Evolutionary conservation across 2,329 filamentous ascomycete genomes (phyloP).

Genomic region (Aspergillus eucalypticola): DNA sequence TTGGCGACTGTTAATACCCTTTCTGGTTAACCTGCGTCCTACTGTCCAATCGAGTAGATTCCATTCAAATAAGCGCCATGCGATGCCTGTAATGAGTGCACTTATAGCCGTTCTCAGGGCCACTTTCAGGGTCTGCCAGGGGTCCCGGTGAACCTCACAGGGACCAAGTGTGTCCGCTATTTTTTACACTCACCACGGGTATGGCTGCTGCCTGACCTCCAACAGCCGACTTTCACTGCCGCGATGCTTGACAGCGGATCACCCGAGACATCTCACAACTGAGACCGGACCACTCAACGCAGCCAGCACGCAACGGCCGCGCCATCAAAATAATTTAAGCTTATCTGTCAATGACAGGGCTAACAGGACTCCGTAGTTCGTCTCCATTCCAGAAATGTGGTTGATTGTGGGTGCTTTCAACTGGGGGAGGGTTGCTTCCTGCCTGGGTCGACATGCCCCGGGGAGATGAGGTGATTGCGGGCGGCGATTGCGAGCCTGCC

Average conservation of each 20-base stretch:
- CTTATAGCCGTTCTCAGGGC: neutral
- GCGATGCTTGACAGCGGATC: slow-evolving; percentile 23
- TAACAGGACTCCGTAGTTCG: slow-evolving; percentile 1
- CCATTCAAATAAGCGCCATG: neutral
- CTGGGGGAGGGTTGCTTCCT: neutral
- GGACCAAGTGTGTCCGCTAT: neutral
- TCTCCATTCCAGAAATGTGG: neutral
- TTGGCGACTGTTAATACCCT: slow-evolving; percentile 11
- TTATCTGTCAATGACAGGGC: slow-evolving; percentile 18
- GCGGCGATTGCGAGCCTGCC: slow-evolving; percentile 32
- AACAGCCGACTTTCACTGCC: slow-evolving; percentile 36
- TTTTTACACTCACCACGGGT: neutral
- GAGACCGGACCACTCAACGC: slow-evolving; percentile 14
- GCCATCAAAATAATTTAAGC: slow-evolving; percentile 23
- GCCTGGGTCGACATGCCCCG: slow-evolving; percentile 17
- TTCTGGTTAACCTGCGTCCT: neutral
- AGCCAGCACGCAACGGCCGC: slow-evolving; percentile 7
- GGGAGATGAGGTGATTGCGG: slow-evolving; percentile 34
- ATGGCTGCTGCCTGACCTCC: slow-evolving; percentile 12
- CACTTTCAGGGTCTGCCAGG: neutral
- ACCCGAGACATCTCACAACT: slow-evolving; percentile 17
- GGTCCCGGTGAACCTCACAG: no score
- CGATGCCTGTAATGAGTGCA: neutral
- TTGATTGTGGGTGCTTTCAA: neutral
- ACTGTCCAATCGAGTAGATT: neutral